These are phyloP conservation scores for Cryptococcus sp. DNA, from an alignment of 1,284 basidiomycete genomes.

Conservation along the genomic window DNA sequence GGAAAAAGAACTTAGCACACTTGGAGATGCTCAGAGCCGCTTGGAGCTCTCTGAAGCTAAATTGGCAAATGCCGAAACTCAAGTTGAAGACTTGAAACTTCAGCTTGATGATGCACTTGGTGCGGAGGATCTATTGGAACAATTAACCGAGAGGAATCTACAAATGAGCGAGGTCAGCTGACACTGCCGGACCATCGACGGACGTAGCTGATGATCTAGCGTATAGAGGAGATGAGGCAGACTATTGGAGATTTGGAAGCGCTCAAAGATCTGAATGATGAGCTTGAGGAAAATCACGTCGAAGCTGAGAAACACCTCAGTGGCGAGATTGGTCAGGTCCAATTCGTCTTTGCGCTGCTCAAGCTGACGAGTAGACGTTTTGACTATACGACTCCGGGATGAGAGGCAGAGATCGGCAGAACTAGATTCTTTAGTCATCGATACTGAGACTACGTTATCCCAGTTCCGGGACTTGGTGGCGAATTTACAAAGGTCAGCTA, in stretches of 20 bases:
- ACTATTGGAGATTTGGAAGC: conserved; percentile 95
- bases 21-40: conserved; percentile 51
- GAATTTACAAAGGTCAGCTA: conserved; percentile 67
- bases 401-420: conserved; percentile 60
- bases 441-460: conserved; percentile 77
- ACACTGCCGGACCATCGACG: too few species aligned
- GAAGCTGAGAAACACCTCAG: conserved; percentile 91
- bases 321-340: conserved; percentile 71
- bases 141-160: conserved; percentile 90
- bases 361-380: conserved; percentile 56
- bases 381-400: conserved; percentile 66
- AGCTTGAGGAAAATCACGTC: conserved; percentile 92
- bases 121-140: conserved; percentile 93
- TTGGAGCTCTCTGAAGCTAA: conserved; percentile 75
- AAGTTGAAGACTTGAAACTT: conserved; percentile 87
- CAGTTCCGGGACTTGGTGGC: conserved; percentile 88
- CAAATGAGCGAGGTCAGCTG: conserved; percentile 71
- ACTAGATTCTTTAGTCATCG: conserved; percentile 72
- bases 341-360: too few species aligned
- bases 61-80: conserved; percentile 76
- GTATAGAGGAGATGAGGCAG: conserved; percentile 93
- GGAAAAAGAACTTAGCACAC: conserved; percentile 70
- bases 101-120: conserved; percentile 94
- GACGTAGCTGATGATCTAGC: conserved; percentile 54
- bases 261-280: conserved; percentile 91